Conservation (phyloP, 345 rosid genomes). For the Camelina sativa region DNA sequence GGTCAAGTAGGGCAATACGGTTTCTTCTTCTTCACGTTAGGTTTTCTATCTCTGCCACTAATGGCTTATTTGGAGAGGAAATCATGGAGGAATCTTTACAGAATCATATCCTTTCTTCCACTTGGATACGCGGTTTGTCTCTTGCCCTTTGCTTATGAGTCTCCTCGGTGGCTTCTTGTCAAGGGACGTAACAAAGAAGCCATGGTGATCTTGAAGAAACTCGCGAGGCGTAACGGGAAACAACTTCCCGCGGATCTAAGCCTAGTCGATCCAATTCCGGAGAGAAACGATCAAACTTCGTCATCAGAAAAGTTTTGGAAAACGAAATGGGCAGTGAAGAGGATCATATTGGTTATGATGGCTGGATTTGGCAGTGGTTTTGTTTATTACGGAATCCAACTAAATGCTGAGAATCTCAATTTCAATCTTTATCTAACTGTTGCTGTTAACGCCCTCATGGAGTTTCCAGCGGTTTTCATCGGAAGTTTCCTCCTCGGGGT, state of each 20-base stretch:
- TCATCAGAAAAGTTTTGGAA: constrained; percentile 56
- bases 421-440: constrained; percentile 65
- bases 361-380: constrained; percentile 72
- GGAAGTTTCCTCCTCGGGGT: constrained; percentile 55
- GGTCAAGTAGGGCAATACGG: constrained; percentile 82
- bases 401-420: constrained; percentile 71
- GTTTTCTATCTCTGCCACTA: constrained; percentile 70
- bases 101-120: constrained; percentile 59
- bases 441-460: constrained; percentile 69
- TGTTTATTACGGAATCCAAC: constrained; percentile 75
- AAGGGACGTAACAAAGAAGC: constrained; percentile 64
- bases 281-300: constrained; percentile 9
- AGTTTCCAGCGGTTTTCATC: constrained; percentile 70
- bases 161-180: constrained; percentile 79
- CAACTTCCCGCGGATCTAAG: constrained; percentile 51
- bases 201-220: constrained; percentile 50
- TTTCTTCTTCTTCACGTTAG: constrained; percentile 72
- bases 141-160: constrained; percentile 63
- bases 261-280: constrained; percentile 45
- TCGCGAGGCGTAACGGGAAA: constrained; percentile 58
- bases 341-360: constrained; percentile 56
- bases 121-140: constrained; percentile 51
- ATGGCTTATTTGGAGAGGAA: constrained; percentile 62
- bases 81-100: constrained; percentile 62
- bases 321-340: constrained; percentile 65